These are phyloP conservation scores for Wickerhamomyces queroliae DNA, from an alignment of 805 yeast genomes.

Conservation along the genomic window DNA sequence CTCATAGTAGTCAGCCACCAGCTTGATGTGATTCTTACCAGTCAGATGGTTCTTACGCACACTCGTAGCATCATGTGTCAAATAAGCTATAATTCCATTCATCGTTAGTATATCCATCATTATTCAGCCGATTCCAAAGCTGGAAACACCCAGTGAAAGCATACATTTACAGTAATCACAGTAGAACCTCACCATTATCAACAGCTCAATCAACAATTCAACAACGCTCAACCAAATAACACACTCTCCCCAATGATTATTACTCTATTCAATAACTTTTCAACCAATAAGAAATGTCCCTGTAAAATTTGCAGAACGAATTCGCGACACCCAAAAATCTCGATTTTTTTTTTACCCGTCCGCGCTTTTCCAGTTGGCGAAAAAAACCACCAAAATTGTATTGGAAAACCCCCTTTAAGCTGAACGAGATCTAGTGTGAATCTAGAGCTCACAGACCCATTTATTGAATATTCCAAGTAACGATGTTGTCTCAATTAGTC, in stretches of 20 bases:
- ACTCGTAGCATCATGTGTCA: slow-evolving; percentile 86
- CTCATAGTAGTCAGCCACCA: slow-evolving; percentile 73
- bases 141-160: slow-evolving; percentile 10
- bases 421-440: neutral
- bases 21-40: slow-evolving; percentile 71
- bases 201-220: neutral
- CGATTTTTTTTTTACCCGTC: neutral
- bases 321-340: neutral
- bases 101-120: slow-evolving; percentile 3
- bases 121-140: neutral
- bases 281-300: neutral
- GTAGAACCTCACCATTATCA: slow-evolving; percentile 62
- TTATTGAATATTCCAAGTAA: neutral
- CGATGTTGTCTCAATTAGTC: slow-evolving; percentile 18
- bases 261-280: neutral
- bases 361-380: neutral
- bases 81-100: slow-evolving; percentile 41
- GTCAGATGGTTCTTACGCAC: slow-evolving; percentile 75
- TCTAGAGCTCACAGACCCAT: neutral
- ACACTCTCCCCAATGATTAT: slow-evolving; percentile 1
- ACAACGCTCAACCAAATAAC: slow-evolving; percentile 7
- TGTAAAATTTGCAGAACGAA: neutral
- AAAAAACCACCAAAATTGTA: slow-evolving; percentile 1
- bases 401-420: neutral
- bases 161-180: slow-evolving; percentile 76